Evolutionary conservation across 2,329 filamentous ascomycete species (phyloP), one percentile per base, ranked within the genome.

Genomic region (Trichophyton benhamiae): DNA sequence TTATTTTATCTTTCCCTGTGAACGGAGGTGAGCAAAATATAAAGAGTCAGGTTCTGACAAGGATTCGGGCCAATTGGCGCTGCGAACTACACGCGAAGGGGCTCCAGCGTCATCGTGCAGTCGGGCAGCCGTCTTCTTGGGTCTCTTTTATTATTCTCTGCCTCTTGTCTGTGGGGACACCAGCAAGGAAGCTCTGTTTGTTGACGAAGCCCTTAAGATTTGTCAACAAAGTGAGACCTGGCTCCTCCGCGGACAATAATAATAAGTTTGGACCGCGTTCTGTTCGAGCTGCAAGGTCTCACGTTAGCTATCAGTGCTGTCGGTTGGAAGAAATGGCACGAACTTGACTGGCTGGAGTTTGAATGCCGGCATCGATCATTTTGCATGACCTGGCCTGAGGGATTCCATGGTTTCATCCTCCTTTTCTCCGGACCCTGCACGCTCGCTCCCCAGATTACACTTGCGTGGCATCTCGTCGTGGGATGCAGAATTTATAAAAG

Each of bases 81-180:
- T 17, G 52, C 27, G 17, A 25, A 52, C 46, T 8, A 27, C 49
- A 55, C 7, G 52, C 52, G 52, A 27, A 55, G 48, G 27, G 30
- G 52, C 52, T 55, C 30, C 52, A 36, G 52, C 52, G 52, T 55
- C 52, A 55, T 55, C 52, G 6, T 55, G 52, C 52, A 55, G 52
- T 27, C 33, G 25, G 52, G 9, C 27, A 27, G 27, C 52, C 13
- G 22, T 53, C 22, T 27, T 53, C 11, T 11, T 20, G n/a, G 17
- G 44, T 48, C 44, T 17, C 20, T 44, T 44, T n/a, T n/a, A 17
- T n/a, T n/a, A 15, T 44, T 1, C 13, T n/a, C 41, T 44, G 41
- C n/a, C 33, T 38, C 9, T 5, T 44, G 41, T 13, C 41, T 8
- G 41, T 44, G 41, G 41, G 4, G 41, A 44, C 41, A 38, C 33